A percentile compares a stretch with the other conserved stretches of the same genome.
phyloP scores from a whole-genome alignment of 2,329 filamentous ascomycete genomes.

The Fusarium acutatum region DNA sequence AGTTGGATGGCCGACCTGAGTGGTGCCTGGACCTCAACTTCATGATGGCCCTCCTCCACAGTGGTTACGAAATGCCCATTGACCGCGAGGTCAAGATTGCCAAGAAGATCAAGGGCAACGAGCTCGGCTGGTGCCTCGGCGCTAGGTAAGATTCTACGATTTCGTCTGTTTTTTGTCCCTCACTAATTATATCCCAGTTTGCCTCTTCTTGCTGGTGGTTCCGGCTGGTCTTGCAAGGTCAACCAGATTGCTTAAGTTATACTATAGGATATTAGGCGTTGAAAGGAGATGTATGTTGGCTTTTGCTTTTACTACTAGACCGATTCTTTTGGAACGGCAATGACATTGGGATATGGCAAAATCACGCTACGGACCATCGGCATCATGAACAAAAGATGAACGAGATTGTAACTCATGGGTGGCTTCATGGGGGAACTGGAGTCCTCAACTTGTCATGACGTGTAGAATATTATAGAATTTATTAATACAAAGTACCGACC shows the following conservation, averaged over 20 bases:
- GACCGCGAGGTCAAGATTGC: conserved; percentile 96
- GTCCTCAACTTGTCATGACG: conserved; percentile 31
- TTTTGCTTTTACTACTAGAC: conserved; percentile 34
- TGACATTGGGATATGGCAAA: conserved; percentile 39
- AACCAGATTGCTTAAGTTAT: conserved; percentile 70
- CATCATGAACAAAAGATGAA: conserved; percentile 31
- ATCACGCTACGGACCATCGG: conserved; percentile 15
- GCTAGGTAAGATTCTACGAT: conserved; percentile 74
- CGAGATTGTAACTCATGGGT: conserved; percentile 20
- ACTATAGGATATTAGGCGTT: conserved; percentile 36
- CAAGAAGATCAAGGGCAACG: conserved; percentile 98
- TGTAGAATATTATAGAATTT: conserved; percentile 43
- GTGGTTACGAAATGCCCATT: conserved; percentile 97
- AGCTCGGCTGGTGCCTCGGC: conserved; percentile 96
- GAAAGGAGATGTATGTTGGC: conserved; percentile 31
- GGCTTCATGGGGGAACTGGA: conserved; percentile 31
- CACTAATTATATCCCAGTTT: conserved; percentile 63
- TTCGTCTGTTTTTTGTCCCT: not conserved
- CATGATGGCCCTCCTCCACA: conserved; percentile 91
- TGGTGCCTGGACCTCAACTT: conserved; percentile 96
- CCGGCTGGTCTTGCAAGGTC: conserved; percentile 90
- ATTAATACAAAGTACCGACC: conserved; percentile 37
- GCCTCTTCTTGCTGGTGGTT: conserved; percentile 80
- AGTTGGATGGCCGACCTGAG: conserved; percentile 84
- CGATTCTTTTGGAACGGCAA: conserved; percentile 28